Conservation (phyloP, 768 basidiomycete genomes). For the Rhizopogon vinicolor region DNA sequence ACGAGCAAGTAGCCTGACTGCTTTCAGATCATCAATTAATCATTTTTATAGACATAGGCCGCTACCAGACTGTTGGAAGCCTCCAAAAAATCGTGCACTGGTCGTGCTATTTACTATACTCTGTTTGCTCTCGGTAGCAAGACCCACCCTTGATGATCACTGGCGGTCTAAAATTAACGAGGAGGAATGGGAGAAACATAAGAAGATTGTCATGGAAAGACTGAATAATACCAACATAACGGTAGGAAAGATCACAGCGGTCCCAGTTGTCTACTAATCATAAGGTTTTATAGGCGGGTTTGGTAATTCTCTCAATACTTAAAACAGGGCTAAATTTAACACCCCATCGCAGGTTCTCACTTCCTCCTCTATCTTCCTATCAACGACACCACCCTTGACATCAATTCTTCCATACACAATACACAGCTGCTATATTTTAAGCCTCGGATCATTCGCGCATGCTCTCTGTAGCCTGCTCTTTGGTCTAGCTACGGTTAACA, state of each 20-base stretch:
- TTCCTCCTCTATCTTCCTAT: not conserved
- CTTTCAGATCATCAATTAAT: not conserved
- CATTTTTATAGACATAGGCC: not conserved
- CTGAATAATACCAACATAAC: not conserved
- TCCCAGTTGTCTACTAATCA: not conserved
- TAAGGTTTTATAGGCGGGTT: not conserved
- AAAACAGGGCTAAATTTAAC: not conserved
- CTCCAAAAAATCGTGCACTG: not conserved
- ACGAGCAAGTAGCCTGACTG: not conserved
- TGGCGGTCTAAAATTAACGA: not conserved
- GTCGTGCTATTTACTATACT: not conserved
- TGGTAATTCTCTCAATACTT: not conserved
- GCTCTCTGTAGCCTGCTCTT: not conserved
- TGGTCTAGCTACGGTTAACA: not conserved
- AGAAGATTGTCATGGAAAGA: not conserved
- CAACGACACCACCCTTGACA: not conserved
- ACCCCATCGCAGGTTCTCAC: not conserved
- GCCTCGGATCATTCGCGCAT: not conserved
- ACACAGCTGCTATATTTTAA: not conserved
- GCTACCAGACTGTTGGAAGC: not conserved
- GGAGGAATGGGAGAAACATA: not conserved
- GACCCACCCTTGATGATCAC: not conserved
- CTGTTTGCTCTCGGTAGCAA: slow-evolving; percentile 1
- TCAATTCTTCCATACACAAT: not conserved
- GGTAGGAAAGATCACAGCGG: not conserved